Evolutionary conservation across 257 asterid genomes (phyloP).

Genomic region (Solanum infundibuliforme): DNA sequence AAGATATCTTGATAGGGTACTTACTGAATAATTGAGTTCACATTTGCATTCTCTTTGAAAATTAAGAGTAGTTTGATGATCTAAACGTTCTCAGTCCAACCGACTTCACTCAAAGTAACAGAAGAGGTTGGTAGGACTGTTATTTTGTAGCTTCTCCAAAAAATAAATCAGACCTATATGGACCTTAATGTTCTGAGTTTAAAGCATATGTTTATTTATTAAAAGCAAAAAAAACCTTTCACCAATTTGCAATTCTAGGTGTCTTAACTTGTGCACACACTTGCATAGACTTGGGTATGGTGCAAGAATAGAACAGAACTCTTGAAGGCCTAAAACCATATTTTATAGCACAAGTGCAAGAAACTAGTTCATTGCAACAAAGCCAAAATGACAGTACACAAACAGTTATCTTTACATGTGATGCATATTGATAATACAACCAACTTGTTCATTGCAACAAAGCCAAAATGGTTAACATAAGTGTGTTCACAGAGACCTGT

Average conservation of each 20-base stretch:
- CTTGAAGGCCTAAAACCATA: background rate
- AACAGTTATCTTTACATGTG: background rate
- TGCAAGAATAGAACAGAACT: background rate
- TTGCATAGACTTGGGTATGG: background rate
- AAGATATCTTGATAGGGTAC: background rate
- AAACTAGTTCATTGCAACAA: background rate
- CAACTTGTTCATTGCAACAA: background rate
- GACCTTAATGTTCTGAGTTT: background rate
- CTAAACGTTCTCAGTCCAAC: background rate
- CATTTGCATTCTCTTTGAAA: background rate
- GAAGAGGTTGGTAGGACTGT: background rate
- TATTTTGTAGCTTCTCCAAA: background rate
- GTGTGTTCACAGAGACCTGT: background rate
- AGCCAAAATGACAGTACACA: background rate
- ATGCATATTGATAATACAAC: background rate
- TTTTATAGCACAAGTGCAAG: background rate
- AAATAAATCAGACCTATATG: background rate
- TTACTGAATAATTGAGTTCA: background rate
- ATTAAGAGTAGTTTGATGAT: background rate
- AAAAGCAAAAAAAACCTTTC: background rate
- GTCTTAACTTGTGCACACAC: background rate
- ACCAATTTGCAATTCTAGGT: background rate
- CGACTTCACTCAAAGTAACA: background rate
- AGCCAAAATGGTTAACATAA: background rate
- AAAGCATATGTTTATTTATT: background rate